Evolutionary conservation across 1,284 basidiomycete species (phyloP), one percentile per base, ranked within the genome.

Genomic region (Heliocybe sulcata): DNA sequence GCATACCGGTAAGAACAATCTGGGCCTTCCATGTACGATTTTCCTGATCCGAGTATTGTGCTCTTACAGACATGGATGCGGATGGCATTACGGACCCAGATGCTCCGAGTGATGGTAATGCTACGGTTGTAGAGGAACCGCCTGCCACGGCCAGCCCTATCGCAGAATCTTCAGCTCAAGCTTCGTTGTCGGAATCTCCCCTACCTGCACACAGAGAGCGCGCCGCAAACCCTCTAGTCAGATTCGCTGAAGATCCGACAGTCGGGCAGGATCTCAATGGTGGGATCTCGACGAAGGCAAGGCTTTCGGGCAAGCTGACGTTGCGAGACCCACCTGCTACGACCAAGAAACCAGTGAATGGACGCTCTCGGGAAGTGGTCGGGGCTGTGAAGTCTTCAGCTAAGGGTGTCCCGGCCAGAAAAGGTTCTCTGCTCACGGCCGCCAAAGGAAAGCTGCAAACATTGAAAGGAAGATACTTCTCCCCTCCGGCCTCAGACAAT

Each of bases 171-270:
- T 42, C 38, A 4, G 6, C 12, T 6, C 16, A 8, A 4, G 38
- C 19, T 20, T n/a, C 38, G 16, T 8, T 16, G 16, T 42, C 38
- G 8, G 29, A 4, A 6, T 31, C 29, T 31, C 29, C 29, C 12
- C 29, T 65, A 0, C 77, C 79, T 35, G 64, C 67, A 1, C 82
- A 82, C 63, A 75, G 76, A 54, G 66, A 64, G 1, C 76, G 79
- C 47, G 68, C 65, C 14, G 70, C 72, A 9, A 81, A 82, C 25
- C 80, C 84, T 19, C 71, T 71, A 2, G 75, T 86, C 16, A 79
- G 79, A 60, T 62, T 79, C 54, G 64, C 75, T 3, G 77, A 82
- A 52, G 65, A 74, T 45, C 62, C 72, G n/a, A 53, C 59, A 12
- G 11, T 65, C 51, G 55, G 53, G 22, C 56, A 61, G 8, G 59